Percentiles rank a stretch among this genome's conserved stretches.
These are phyloP conservation scores for Papiliotrema flavescens DNA, from an alignment of 1,284 basidiomycete genomes.

Conservation along the genomic window DNA sequence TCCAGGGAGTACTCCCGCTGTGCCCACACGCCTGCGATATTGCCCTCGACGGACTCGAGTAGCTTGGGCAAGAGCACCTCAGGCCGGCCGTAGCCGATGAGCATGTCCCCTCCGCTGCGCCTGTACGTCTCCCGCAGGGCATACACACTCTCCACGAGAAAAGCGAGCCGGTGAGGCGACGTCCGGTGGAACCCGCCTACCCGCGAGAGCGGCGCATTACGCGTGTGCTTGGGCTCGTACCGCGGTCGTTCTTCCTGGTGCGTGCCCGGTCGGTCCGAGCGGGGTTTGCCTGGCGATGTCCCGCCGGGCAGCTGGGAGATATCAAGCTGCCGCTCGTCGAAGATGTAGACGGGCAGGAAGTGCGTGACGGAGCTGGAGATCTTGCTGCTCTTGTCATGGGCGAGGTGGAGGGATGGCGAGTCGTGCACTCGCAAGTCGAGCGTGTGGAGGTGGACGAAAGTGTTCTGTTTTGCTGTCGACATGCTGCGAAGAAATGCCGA, in stretches of 20 bases:
- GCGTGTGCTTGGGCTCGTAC: slow-evolving; percentile 13
- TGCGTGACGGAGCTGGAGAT: slow-evolving; percentile 43
- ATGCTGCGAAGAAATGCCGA: too few relatives aligned
- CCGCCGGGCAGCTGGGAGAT: slow-evolving; percentile 47
- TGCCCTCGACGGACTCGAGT: slow-evolving; percentile 46
- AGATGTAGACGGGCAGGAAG: slow-evolving; percentile 56
- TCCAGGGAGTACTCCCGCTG: slow-evolving; percentile 36
- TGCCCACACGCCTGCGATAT: slow-evolving; percentile 50
- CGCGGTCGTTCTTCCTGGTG: slow-evolving; percentile 12
- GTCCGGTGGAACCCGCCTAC: slow-evolving; percentile 55
- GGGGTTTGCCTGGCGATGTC: not conserved
- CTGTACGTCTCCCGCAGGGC: slow-evolving; percentile 51
- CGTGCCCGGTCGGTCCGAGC: not conserved
- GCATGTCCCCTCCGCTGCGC: slow-evolving; percentile 50
- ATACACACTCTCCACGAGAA: slow-evolving; percentile 54
- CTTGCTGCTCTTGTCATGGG: slow-evolving; percentile 28
- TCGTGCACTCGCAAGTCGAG: slow-evolving; percentile 53
- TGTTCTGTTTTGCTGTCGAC: too few relatives aligned
- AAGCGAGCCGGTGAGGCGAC: slow-evolving; percentile 46
- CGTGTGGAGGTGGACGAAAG: slow-evolving; percentile 39
- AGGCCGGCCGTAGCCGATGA: slow-evolving; percentile 53
- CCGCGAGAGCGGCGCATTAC: slow-evolving; percentile 41
- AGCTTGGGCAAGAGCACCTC: slow-evolving; percentile 50
- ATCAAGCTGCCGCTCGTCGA: slow-evolving; percentile 55
- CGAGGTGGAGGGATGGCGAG: slow-evolving; percentile 52